Conservation (phyloP, 2,329 filamentous ascomycete species). For the Rutstroemia sp. region DNA sequence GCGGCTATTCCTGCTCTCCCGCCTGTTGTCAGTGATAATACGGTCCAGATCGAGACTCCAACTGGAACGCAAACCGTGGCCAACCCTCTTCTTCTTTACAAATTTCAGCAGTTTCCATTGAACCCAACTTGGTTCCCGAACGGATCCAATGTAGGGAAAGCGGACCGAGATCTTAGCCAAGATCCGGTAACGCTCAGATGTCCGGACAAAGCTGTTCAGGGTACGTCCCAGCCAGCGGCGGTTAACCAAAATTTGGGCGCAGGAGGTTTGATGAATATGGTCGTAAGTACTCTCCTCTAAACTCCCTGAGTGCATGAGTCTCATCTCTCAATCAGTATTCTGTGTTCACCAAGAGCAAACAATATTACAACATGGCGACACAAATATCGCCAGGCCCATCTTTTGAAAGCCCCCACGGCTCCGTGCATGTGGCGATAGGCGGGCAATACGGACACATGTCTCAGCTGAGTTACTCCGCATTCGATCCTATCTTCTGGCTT, state of each 20-base stretch:
- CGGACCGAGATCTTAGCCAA: conserved; percentile 14
- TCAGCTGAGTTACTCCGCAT: conserved; percentile 35
- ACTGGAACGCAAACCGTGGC: conserved; percentile 25
- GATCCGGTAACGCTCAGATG: background rate
- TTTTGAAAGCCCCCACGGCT: conserved; percentile 39
- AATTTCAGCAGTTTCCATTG: conserved; percentile 34
- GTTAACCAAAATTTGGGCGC: background rate
- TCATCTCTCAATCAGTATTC: background rate
- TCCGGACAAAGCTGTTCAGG: background rate
- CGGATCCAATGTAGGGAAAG: background rate
- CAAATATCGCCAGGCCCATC: conserved; percentile 21
- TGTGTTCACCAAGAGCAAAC: background rate
- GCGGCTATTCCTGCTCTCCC: conserved; percentile 36
- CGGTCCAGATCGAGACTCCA: conserved; percentile 25
- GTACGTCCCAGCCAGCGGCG: background rate
- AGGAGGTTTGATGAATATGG: background rate
- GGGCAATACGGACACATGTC: conserved; percentile 34
- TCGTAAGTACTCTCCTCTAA: background rate
- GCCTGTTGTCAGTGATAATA: conserved; percentile 23
- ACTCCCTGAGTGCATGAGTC: background rate
- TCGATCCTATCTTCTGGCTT: conserved; percentile 43
- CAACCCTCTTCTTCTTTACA: conserved; percentile 46
- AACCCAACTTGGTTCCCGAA: conserved; percentile 28
- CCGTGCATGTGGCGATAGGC: conserved; percentile 35
- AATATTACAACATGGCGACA: background rate